Base-by-base conservation (phyloP, 2,329 filamentous ascomycete genomes). In the Elsinoe ampelina region DNA sequence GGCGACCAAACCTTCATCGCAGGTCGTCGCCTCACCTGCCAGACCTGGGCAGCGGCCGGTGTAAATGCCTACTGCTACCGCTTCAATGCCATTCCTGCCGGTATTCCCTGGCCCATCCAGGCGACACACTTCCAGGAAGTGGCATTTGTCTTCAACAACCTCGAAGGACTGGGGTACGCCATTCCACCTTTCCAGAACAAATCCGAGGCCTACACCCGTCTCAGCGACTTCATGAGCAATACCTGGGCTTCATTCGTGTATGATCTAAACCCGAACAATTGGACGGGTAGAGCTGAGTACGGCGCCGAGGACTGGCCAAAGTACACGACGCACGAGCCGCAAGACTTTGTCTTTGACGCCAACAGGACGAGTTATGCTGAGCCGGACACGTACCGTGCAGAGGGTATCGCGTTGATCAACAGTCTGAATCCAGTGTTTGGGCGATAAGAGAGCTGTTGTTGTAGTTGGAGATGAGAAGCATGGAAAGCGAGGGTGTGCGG, bases 61-160 rank as follows among this genome's bases (percentile, higher is more conserved):
- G 63, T 80, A 1, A 71, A 77, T 5, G 79, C 79, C 8, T 85
- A 82, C 71, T 79, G 77, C 63, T 85, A 83, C 69, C 76, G 79
- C 47, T 85, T 85, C 73, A 81, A 85, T 63, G 79, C 80, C 7
- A 68, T 76, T 13, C 68, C 75, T 0, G 71, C 73, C 2, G 76
- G 78, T 8, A 61, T 75, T 1, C 66, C 72, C 0, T 68, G 70
- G 10, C 66, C 70, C 1, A 64, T 69, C 1, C 77, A 77, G 0
- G 76, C 75, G 0, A 74, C 75, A 0, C 81, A 84, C 65, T 83
- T 83, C 65, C 72, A 75, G 60, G 75, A 78, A 63, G 71, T 77
- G 0, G 65, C 71, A 0, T 77, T 74, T 54, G 74, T 77, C 4
- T 77, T 77, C 63, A 64, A 73, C 62, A 77, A 77, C 62, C 65